phyloP scores from a whole-genome alignment of 352 stramenopile genomes.

The Globisporangium takayamanum region DNA sequence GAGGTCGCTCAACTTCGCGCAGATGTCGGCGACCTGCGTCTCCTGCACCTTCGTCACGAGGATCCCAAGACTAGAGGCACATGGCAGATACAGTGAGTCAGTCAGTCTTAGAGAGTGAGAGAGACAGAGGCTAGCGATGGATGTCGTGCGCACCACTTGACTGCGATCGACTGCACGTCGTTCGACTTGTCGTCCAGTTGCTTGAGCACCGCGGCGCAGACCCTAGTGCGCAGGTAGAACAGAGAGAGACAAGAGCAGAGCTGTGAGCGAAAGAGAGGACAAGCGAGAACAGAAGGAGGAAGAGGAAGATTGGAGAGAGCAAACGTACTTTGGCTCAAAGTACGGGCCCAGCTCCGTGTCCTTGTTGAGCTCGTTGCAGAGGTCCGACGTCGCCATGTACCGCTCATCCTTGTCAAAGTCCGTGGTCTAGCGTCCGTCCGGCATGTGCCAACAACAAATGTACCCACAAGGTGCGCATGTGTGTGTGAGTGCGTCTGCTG shows the following conservation, averaged over 20 bases:
- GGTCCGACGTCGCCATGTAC: constrained; percentile 99
- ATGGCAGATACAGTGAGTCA: too few species aligned
- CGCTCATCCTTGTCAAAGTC: constrained; percentile 97
- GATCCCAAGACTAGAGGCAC: constrained; percentile 67
- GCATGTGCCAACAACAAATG: neutral
- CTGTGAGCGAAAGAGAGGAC: neutral
- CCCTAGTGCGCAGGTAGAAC: constrained; percentile 32
- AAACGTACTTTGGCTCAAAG: constrained; percentile 75
- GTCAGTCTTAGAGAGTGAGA: neutral
- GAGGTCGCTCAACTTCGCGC: constrained; percentile 93
- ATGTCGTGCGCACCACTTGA: constrained; percentile 58
- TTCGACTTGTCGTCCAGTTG: constrained; percentile 98
- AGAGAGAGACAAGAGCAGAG: neutral
- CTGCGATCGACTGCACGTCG: constrained; percentile 95
- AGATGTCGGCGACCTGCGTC: constrained; percentile 94
- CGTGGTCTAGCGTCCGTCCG: constrained; percentile 37
- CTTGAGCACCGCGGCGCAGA: constrained; percentile 94
- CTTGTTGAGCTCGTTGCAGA: constrained; percentile 95
- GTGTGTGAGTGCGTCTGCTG: neutral
- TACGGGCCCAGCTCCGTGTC: constrained; percentile 85
- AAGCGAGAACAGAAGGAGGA: neutral
- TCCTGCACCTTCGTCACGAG: constrained; percentile 96
- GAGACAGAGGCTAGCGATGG: neutral
- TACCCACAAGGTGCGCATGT: neutral
- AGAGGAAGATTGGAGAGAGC: neutral